Conservation (phyloP, 2,329 filamentous ascomycete species). For the Colletotrichum eleusines region DNA sequence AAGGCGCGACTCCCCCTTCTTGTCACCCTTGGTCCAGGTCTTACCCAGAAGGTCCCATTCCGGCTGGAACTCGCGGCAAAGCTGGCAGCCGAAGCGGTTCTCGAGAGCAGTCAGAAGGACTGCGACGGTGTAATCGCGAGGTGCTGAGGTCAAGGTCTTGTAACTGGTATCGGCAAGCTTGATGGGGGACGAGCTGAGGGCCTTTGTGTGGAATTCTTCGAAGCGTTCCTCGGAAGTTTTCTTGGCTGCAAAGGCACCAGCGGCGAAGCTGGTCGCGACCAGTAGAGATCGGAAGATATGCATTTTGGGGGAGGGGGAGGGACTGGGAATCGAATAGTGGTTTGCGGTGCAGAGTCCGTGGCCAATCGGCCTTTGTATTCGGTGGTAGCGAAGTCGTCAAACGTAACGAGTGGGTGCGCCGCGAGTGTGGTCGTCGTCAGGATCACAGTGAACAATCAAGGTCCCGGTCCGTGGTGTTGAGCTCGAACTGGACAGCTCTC, state of each 20-base stretch:
- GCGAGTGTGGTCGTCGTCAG: constrained; percentile 11
- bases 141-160: constrained; percentile 78
- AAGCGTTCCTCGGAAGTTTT: constrained; percentile 76
- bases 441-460: neutral
- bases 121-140: constrained; percentile 85
- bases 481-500: constrained; percentile 40
- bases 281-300: constrained; percentile 74
- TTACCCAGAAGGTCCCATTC: constrained; percentile 91
- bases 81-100: constrained; percentile 81
- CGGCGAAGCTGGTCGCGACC: constrained; percentile 71
- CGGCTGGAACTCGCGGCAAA: constrained; percentile 92
- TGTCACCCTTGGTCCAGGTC: constrained; percentile 90
- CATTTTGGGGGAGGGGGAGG: constrained; percentile 65
- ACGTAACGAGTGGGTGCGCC: constrained; percentile 22
- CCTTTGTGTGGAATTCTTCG: constrained; percentile 75
- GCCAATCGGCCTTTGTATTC: constrained; percentile 32
- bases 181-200: constrained; percentile 74
- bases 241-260: constrained; percentile 72
- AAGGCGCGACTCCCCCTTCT: constrained; percentile 76
- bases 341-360: constrained; percentile 26
- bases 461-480: constrained; percentile 3
- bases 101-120: constrained; percentile 91
- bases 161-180: constrained; percentile 84
- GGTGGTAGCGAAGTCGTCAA: constrained; percentile 37
- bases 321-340: constrained; percentile 42